Conservation (phyloP, 306 rosid genomes). For the Prinsepia uniflora region DNA sequence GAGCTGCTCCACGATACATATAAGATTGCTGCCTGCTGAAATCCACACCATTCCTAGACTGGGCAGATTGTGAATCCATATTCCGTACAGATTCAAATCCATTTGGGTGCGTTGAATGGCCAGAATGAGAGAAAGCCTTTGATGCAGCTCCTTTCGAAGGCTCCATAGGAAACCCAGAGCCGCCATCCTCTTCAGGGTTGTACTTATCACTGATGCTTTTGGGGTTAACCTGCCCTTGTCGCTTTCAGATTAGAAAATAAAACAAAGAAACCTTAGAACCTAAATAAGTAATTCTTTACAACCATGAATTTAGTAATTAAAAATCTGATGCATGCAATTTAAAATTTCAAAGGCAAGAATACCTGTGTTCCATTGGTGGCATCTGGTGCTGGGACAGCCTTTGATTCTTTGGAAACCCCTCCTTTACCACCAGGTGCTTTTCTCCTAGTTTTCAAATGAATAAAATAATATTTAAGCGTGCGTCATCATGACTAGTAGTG, state of each 20-base stretch:
- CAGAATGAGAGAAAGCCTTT: constrained; percentile 38
- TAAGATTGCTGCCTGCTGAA: constrained; percentile 45
- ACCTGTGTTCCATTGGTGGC: constrained; percentile 56
- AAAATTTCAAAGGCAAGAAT: not conserved
- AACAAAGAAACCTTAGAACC: not conserved
- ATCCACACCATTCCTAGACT: constrained; percentile 21
- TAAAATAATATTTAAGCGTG: constrained; percentile 16
- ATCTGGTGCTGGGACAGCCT: constrained; percentile 49
- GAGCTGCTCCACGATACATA: constrained; percentile 32
- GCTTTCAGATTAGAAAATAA: constrained; percentile 38
- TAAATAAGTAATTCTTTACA: not conserved
- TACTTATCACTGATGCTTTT: constrained; percentile 48
- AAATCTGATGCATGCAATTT: not conserved
- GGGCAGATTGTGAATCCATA: constrained; percentile 23
- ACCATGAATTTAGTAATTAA: not conserved
- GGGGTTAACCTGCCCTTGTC: constrained; percentile 34
- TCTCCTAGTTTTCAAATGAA: constrained; percentile 39
- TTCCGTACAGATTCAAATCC: constrained; percentile 46
- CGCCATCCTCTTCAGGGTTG: constrained; percentile 44
- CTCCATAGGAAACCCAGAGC: constrained; percentile 47
- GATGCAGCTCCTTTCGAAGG: constrained; percentile 36
- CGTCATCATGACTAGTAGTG: not conserved
- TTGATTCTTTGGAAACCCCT: constrained; percentile 39
- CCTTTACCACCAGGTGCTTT: constrained; percentile 36
- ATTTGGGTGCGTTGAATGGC: constrained; percentile 46